phyloP scores from a whole-genome alignment of 805 yeast genomes.

The Wickerhamomyces rabaulensis region DNA sequence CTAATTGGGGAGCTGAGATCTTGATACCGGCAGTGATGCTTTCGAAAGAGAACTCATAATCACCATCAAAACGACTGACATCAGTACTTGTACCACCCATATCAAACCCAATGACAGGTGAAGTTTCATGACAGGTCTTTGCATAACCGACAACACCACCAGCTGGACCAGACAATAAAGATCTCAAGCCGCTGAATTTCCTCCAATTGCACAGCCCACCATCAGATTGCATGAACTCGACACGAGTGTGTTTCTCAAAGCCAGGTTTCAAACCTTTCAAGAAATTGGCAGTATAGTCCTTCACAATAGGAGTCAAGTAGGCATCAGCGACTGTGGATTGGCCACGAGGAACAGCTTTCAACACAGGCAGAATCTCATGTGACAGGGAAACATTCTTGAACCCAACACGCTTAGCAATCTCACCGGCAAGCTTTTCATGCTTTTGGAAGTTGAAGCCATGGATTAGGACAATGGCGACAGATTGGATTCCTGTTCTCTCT shows the following conservation, averaged over 20 bases:
- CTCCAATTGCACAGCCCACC: slow-evolving; percentile 52
- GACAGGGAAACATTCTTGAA: slow-evolving; percentile 29
- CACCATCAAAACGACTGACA: slow-evolving; percentile 30
- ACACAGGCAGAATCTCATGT: slow-evolving; percentile 32
- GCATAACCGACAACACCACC: slow-evolving; percentile 60
- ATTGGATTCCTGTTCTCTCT: slow-evolving; percentile 23
- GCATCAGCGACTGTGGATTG: slow-evolving; percentile 39
- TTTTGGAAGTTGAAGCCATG: slow-evolving; percentile 33
- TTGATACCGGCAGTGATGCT: slow-evolving; percentile 35
- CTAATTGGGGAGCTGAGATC: slow-evolving; percentile 35
- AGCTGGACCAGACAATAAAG: slow-evolving; percentile 55
- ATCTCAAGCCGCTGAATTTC: slow-evolving; percentile 47
- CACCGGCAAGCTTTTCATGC: slow-evolving; percentile 31
- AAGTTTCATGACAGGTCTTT: slow-evolving; percentile 41
- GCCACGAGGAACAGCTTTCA: slow-evolving; percentile 35
- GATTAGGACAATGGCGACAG: slow-evolving; percentile 30
- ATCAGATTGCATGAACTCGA: slow-evolving; percentile 54
- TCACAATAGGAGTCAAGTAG: slow-evolving; percentile 39
- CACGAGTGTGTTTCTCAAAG: slow-evolving; percentile 31
- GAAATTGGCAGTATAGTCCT: slow-evolving; percentile 32
- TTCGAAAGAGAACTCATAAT: slow-evolving; percentile 26
- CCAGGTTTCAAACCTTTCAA: slow-evolving; percentile 29
- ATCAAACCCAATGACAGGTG: slow-evolving; percentile 34
- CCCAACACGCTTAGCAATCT: slow-evolving; percentile 30
- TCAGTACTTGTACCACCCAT: slow-evolving; percentile 40